Base-by-base conservation (phyloP, 2,329 filamentous ascomycete genomes). In the Colletotrichum horii region DNA sequence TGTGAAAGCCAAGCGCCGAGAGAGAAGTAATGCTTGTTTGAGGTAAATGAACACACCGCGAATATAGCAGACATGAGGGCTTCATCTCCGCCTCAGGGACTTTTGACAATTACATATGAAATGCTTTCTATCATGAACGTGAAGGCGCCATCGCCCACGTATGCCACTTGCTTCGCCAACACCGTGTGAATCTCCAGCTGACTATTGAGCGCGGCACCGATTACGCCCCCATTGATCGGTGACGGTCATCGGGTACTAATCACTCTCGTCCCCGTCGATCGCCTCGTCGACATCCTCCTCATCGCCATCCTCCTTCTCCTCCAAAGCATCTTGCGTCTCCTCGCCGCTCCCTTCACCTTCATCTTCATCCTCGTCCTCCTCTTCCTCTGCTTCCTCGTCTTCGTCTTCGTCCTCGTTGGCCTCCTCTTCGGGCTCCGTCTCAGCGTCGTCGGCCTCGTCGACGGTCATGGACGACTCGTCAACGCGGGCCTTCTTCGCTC, bases 191-290 rank as follows among this genome's bases (percentile, higher is more conserved):
- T 16, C 36, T 38, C 16, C 36, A 38, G 36, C 36, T 38, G 16
- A 16, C 16, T 4, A 19, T 16, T 19, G 36, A 38, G 36, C 19
- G 16, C 19, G 36, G 36, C 36, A 38, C 36, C 16, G 36, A 38
- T 19, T 4, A 38, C 16, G 36, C 36, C 16, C 8, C 36, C 36
- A 16, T 16, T 16, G 36, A 16, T 38, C 36, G 19, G 36, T 38
- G 36, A 16, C 16, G 36, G 36, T 19, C 36, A 19, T 38, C 28
- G 9, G 4, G 38, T 24, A 32, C 34, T 81, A 91, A 71, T 92
- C 90, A 79, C 90, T 92, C 76, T 93, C 91, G 67, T 90, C 88
- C 14, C 89, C 91, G 78, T 93, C 91, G 74, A 93, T 82, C 15
- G 91, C 92, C 78, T 94, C 93, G 73, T 93, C 92, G 30, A 87